Base-by-base conservation (phyloP, 208 protist genomes). In the Trypanosoma grayi region DNA sequence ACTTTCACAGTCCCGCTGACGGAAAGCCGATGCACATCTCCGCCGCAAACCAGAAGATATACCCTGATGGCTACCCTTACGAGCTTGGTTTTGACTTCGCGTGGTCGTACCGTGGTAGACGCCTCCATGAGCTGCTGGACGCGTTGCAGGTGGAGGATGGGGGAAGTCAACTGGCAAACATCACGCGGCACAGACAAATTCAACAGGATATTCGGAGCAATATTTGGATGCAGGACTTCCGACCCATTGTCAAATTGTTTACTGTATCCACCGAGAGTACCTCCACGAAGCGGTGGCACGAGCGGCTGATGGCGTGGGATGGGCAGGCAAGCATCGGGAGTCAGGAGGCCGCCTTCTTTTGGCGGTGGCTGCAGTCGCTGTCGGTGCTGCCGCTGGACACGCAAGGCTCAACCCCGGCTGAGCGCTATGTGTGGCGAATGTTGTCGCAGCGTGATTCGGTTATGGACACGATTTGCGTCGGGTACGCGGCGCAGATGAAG, bases 11-110 rank as follows among this genome's bases (percentile, higher is more conserved):
- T 39, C 66, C 72, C 10, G 62, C 56, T 62, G 56, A 70, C 54
- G 50, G 56, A 24, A 70, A 18, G 5, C 60, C 69, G 10, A 61
- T 66, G 16, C 50, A 70, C 62, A 77, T 84, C 39, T 77, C 70
- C 2, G 70, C 66, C 36, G 79, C 79, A 9, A 85, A 85, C 64
- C 79, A 85, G 51, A 79, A 80, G 67, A 75, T 79, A 28, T 56
- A 66, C 6, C 75, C 75, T 5, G 37, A 66, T 33, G 67, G 72
- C 47, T 85, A 82, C 47, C 60, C 75, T 28, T 81, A 79, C 57
- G 53, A 69, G 36, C 58, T 81, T 24, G 75, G 79, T 27, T 62
- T 56, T 52, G 79, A 85, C 60, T 85, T 68, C 53, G 62, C 61
- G 4, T 73, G 60, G 44, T 37, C 70, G 36, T 85, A 75, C 55